phyloP scores from a whole-genome alignment of 371 early-diverging fungal genomes.

The Batrachochytrium dendrobatidis region DNA sequence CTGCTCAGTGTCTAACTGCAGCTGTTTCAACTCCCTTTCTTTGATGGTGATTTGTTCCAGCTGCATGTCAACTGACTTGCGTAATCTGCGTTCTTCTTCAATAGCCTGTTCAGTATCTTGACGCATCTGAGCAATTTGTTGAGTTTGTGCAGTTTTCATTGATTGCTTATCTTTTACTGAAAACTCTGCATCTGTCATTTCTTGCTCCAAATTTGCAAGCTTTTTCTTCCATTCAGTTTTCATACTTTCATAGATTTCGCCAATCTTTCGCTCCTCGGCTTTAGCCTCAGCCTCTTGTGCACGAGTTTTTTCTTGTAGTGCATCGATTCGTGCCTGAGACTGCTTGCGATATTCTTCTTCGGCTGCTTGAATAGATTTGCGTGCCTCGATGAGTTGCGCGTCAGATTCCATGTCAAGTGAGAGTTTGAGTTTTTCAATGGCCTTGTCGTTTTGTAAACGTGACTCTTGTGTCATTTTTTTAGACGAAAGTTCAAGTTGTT shows the following conservation, averaged over 20 bases:
- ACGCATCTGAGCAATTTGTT: background rate
- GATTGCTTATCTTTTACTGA: background rate
- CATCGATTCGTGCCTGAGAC: background rate
- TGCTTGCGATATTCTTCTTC: slow-evolving; percentile 8
- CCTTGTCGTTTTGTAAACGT: slow-evolving; percentile 12
- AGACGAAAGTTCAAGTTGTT: background rate
- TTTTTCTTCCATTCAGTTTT: background rate
- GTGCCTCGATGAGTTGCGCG: slow-evolving; percentile 8
- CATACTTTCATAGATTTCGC: background rate
- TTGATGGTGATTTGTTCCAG: background rate
- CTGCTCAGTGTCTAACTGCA: background rate
- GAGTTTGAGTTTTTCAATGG: slow-evolving; percentile 9
- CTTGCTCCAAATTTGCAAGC: background rate
- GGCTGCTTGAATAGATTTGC: slow-evolving; percentile 5
- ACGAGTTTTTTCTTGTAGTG: background rate
- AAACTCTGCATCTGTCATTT: background rate
- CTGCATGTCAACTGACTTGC: background rate
- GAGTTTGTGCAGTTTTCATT: background rate
- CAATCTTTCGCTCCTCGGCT: background rate
- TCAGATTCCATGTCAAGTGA: background rate
- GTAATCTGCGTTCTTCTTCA: background rate
- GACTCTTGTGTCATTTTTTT: slow-evolving; percentile 11
- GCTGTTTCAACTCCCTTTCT: background rate
- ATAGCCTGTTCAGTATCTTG: background rate
- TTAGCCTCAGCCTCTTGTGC: background rate